Evolutionary conservation across 768 basidiomycete genomes (phyloP), one percentile per base, ranked within the genome.

Genomic region (Podaxis sp.): DNA sequence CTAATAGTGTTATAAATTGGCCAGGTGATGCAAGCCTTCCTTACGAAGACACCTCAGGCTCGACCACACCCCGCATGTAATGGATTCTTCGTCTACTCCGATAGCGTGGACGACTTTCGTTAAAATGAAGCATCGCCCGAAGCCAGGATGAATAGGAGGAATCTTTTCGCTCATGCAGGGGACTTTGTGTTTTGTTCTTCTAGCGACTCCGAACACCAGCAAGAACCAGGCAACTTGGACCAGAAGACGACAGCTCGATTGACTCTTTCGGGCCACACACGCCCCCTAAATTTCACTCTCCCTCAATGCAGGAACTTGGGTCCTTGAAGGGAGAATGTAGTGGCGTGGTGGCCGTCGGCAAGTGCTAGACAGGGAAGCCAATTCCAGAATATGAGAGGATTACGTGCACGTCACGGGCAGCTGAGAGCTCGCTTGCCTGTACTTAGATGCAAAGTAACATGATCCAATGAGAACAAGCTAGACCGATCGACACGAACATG

Each of bases 11-110:
- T 13, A 15, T 49, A 72, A 70, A 63, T 58, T 55, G 72, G 71
- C 11, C 73, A 72, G 55, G 70, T 63, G 6, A 71, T 72, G 65
- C 64, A 64, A n/a, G 64, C 68, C 1, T 70, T 67, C 38, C 64
- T 75, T 19, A 52, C 59, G 4, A 64, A 65, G 51, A 41, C 51
- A 22, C 66, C 67, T 22, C 29, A 41, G 4, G 22, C 66, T 41
- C 51, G 63, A 38, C 69, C 68, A 12, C 50, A 40, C 8, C 69
- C 68, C 6, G 67, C 67, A 7, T 55, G 24, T 8, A 52, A 65
- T 40, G 70, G 71, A 7, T 71, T 74, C 55, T 67, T 66, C 12
- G 66, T 72, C 19, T 57, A 55, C 36, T 17, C 22, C 0, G 36
- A 22, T 40, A 54, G 41, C 27, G 54, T 29, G 9, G 38, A 65